Evolutionary conservation across 768 basidiomycete genomes (phyloP), one percentile per base, ranked within the genome.

Genomic region (Hypholoma fasciculare): DNA sequence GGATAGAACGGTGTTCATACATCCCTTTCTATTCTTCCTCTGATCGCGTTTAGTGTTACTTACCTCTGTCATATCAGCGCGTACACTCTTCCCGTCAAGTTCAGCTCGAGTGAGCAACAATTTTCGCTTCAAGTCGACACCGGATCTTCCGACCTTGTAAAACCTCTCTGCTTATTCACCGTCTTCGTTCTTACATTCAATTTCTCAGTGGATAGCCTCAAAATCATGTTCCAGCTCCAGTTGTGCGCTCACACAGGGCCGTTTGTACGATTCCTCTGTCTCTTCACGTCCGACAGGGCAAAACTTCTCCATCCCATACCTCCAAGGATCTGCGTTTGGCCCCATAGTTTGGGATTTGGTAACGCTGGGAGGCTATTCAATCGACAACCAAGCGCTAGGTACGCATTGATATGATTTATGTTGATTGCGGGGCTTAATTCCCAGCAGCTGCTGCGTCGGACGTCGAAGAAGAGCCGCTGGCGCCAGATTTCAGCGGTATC

Each of bases 111-210:
- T 8, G 66, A 66, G 34, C 80, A 88, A 55, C 78, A 77, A 20
- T 71, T 88, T 20, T 84, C 81, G 6, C 72, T 92, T 2, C 90
- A 92, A 66, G 80, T 93, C 38, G 91, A 94, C 64, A 90, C 88
- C 0, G 92, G 92, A 27, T 92, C 92, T 0, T 89, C 89, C 0
- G 91, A 94, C 72, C 76, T 91, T 23, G 90, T 91, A 57, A 63
- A 83, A 75, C 8, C 34, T 39, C 23, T 38, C 3, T 47, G 30
- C 17, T 58, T 54, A 53, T 52, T 55, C 8, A 23, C 17, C 17
- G 34, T 20, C 7, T 39, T 37, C 16, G 30, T 12, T 34, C 38
- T 20, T 37, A 23, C 34, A 13, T 19, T 47, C 12, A 23, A 14
- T 27, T 51, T n/a, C 52, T 5, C 60, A 92, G 90, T 93, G 91